These are phyloP conservation scores for Trypanosoma congolense DNA, from an alignment of 208 protist genomes.

Conservation along the genomic window DNA sequence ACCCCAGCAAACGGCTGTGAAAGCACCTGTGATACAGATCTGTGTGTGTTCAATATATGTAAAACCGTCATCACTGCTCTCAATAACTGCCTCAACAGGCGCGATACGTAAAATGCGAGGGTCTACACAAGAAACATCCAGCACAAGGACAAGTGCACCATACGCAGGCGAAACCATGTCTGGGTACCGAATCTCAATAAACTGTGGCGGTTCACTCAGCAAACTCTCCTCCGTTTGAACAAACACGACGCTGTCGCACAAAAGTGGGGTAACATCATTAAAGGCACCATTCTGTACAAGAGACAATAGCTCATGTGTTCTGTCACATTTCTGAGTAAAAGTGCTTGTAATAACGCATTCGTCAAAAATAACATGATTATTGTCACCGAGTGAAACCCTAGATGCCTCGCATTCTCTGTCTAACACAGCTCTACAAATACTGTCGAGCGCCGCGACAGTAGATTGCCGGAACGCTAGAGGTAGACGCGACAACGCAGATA, in stretches of 20 bases:
- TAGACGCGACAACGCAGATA: slow-evolving; percentile 10
- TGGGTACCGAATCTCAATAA: slow-evolving; percentile 18
- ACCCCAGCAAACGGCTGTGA: slow-evolving; percentile 30
- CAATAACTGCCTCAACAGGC: slow-evolving; percentile 35
- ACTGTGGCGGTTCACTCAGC: slow-evolving; percentile 7
- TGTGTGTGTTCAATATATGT: slow-evolving; percentile 20
- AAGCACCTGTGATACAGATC: slow-evolving; percentile 12
- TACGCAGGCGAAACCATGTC: slow-evolving; percentile 24
- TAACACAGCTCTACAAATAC: slow-evolving; percentile 10
- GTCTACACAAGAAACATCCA: slow-evolving; percentile 44
- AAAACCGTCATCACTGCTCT: slow-evolving; percentile 54
- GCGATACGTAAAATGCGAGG: slow-evolving; percentile 36
- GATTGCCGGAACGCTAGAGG: slow-evolving; percentile 22
- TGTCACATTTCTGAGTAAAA: slow-evolving; percentile 4
- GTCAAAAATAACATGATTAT: neutral
- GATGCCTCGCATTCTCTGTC: slow-evolving; percentile 11
- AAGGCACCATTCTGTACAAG: slow-evolving; percentile 1
- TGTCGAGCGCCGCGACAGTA: slow-evolving; percentile 18
- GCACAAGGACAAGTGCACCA: slow-evolving; percentile 40
- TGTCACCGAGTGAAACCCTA: slow-evolving; percentile 8
- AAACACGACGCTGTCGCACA: slow-evolving; percentile 25
- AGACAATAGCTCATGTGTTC: slow-evolving; percentile 2
- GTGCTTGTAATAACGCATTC: slow-evolving; percentile 13
- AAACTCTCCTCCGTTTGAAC: slow-evolving; percentile 22
- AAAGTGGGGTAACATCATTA: neutral